phyloP scores from a whole-genome alignment of 352 stramenopile genomes.

The Globisporangium paddicum region DNA sequence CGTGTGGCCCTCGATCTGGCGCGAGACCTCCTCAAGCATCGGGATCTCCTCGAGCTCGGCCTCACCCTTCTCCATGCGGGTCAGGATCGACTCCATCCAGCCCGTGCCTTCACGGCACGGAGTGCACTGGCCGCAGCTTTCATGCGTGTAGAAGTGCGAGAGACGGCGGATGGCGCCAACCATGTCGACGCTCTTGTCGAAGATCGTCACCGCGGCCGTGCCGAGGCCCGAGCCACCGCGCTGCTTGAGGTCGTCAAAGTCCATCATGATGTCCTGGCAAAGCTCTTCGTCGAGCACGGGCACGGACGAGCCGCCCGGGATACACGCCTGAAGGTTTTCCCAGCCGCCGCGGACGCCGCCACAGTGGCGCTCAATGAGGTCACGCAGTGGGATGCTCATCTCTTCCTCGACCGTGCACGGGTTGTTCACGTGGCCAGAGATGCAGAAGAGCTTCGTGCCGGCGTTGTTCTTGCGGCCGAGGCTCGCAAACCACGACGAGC shows the following conservation, averaged over 20 bases:
- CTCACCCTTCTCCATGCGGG: conserved; percentile 97
- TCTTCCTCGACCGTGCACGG: conserved; percentile 98
- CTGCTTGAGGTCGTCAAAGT: conserved; percentile 99
- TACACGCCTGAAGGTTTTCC: conserved; percentile 98
- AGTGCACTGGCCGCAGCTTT: conserved; percentile 99
- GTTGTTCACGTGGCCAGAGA: conserved; percentile 99
- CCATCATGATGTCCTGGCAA: conserved; percentile 98
- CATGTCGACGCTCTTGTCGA: conserved; percentile 99
- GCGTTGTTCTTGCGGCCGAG: conserved; percentile 98
- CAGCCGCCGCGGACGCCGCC: conserved; percentile 98
- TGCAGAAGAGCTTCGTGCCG: conserved; percentile 99
- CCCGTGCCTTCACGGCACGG: conserved; percentile 97
- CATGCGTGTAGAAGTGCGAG: conserved; percentile 99
- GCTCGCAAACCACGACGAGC: conserved; percentile 94
- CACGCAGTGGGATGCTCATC: conserved; percentile 97
- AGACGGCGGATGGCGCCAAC: conserved; percentile 97
- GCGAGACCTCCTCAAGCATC: conserved; percentile 99
- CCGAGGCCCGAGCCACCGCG: conserved; percentile 94
- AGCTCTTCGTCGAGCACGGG: conserved; percentile 93
- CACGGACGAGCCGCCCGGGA: conserved; percentile 96
- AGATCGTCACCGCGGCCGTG: conserved; percentile 98
- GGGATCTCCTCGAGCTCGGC: conserved; percentile 98
- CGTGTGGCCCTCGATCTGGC: conserved; percentile 99
- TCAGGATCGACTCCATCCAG: conserved; percentile 97
- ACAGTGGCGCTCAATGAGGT: conserved; percentile 99